Percentiles rank a stretch among this genome's conserved stretches.
phyloP scores from a whole-genome alignment of 805 yeast species.

The Kazachstania africana region DNA sequence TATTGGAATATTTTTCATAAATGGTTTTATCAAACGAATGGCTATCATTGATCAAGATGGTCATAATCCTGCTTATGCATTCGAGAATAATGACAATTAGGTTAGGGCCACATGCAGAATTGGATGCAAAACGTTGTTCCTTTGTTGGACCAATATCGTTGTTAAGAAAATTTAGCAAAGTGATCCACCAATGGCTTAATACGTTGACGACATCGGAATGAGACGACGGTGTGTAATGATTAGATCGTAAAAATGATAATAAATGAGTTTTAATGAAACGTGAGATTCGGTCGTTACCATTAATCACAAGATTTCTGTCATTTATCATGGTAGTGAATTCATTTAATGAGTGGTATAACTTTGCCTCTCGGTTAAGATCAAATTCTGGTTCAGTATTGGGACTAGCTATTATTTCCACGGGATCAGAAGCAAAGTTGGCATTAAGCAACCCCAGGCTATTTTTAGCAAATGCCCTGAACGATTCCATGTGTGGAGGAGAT shows the following conservation, averaged over 20 bases:
- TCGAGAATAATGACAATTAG: constrained; percentile 21
- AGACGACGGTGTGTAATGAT: no score
- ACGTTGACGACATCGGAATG: no score
- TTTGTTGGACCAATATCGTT: constrained; percentile 5
- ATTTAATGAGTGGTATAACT: constrained; percentile 15
- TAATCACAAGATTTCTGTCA: no score
- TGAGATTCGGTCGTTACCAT: no score
- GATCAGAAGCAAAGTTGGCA: neutral
- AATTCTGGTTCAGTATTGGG: neutral
- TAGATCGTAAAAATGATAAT: no score
- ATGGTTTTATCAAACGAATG: no score
- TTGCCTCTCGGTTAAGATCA: constrained; percentile 9
- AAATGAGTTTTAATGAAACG: no score
- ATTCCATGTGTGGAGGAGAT: constrained; percentile 7
- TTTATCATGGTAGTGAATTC: no score
- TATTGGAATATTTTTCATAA: constrained; percentile 17
- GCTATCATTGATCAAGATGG: constrained; percentile 9
- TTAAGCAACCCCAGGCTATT: constrained; percentile 2
- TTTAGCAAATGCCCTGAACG: constrained; percentile 5
- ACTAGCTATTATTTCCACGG: no score
- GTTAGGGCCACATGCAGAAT: neutral
- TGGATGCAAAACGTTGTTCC: no score
- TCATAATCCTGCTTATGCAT: constrained; percentile 23
- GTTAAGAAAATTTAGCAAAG: constrained; percentile 16
- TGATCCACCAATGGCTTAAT: constrained; percentile 25